phyloP scores from a whole-genome alignment of 2,329 filamentous ascomycete species.

The Piedraia hortae region DNA sequence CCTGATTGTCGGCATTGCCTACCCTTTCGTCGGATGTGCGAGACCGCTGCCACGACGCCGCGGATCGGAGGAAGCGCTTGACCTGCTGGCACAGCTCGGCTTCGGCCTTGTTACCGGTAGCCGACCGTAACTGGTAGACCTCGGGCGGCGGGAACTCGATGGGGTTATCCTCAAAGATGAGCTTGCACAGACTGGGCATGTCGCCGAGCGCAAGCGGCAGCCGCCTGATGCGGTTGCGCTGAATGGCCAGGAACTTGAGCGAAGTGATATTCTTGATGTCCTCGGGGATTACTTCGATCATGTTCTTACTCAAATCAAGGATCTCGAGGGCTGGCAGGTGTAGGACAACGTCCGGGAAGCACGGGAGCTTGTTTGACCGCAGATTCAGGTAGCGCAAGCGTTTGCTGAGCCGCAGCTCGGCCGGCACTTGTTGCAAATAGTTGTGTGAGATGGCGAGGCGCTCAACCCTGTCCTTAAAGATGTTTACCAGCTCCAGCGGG shows the following conservation, averaged over 20 bases:
- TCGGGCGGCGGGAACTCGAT: slow-evolving; percentile 42
- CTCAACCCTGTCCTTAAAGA: slow-evolving; percentile 47
- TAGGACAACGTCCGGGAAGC: slow-evolving; percentile 45
- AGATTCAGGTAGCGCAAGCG: slow-evolving; percentile 59
- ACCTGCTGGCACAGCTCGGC: slow-evolving; percentile 31
- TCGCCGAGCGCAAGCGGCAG: slow-evolving; percentile 64
- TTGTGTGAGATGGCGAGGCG: slow-evolving; percentile 62
- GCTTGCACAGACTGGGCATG: slow-evolving; percentile 65
- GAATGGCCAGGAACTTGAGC: slow-evolving; percentile 66
- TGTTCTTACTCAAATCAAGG: slow-evolving; percentile 73
- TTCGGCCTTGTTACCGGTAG: slow-evolving; percentile 25
- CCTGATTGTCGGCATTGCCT: slow-evolving; percentile 36
- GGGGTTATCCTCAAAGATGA: slow-evolving; percentile 76
- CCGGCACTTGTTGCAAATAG: slow-evolving; percentile 39
- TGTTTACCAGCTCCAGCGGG: slow-evolving; percentile 45
- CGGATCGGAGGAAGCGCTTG: slow-evolving; percentile 27
- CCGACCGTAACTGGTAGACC: slow-evolving; percentile 6
- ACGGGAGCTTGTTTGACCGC: slow-evolving; percentile 42
- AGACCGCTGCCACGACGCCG: slow-evolving; percentile 10
- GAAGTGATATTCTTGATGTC: slow-evolving; percentile 59
- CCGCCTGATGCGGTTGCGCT: slow-evolving; percentile 64
- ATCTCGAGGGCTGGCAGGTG: slow-evolving; percentile 72
- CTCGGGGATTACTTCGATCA: slow-evolving; percentile 46
- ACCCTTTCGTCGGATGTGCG: slow-evolving; percentile 8
- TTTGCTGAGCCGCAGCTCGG: slow-evolving; percentile 46